Conservation (phyloP, 2,329 filamentous ascomycete genomes). For the Botrytis medusae region DNA sequence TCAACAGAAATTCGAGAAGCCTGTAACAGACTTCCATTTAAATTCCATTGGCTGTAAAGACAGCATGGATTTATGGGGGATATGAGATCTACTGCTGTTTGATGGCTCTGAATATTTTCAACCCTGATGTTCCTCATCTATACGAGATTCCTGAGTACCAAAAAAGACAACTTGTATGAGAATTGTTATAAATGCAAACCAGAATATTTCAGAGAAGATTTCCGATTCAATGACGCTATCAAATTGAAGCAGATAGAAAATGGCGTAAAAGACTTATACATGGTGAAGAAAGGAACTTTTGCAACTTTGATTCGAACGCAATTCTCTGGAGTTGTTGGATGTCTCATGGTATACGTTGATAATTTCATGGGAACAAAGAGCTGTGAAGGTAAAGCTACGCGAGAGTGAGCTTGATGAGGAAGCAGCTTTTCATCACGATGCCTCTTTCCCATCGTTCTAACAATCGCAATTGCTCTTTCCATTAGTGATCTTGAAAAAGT, state of each 20-base stretch:
- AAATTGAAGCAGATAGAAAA: neutral
- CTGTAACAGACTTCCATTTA: neutral
- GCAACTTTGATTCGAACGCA: neutral
- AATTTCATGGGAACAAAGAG: neutral
- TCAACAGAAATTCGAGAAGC: neutral
- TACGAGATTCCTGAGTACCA: accelerated
- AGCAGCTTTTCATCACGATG: neutral
- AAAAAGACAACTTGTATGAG: neutral
- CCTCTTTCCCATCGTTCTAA: neutral
- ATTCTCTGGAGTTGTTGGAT: neutral
- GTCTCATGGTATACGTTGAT: neutral
- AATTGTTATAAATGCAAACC: neutral
- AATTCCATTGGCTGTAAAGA: neutral
- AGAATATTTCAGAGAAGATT: accelerated
- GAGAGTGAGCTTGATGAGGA: neutral
- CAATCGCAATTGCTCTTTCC: neutral
- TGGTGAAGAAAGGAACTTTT: neutral
- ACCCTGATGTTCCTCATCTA: neutral
- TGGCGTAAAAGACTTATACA: neutral
- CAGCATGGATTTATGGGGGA: neutral
- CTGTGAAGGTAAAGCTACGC: too few relatives aligned
- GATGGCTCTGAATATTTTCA: neutral
- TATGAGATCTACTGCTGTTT: neutral
- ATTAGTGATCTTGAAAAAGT: neutral
- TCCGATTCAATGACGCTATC: neutral